phyloP scores from a whole-genome alignment of 352 stramenopile genomes.

The Globisporangium takayamanum region DNA sequence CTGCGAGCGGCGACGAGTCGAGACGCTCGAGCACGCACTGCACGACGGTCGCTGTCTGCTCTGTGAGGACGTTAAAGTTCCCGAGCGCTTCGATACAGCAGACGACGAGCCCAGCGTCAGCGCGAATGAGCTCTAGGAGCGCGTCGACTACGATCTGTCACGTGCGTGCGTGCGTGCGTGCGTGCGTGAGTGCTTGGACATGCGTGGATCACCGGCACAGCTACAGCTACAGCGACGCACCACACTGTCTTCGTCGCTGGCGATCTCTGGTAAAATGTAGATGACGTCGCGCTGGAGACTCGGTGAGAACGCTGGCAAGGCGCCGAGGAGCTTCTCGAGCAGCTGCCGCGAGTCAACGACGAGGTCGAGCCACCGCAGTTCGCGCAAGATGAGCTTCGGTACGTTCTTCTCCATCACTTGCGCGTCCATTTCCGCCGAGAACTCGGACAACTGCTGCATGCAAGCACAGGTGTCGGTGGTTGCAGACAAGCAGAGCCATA shows the following conservation, averaged over 20 bases:
- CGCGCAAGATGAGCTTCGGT: conserved; percentile 55
- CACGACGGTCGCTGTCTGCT: conserved; percentile 32
- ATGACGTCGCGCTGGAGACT: conserved; percentile 57
- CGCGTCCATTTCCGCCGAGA: conserved; percentile 28
- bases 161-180: neutral
- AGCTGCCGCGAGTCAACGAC: conserved; percentile 38
- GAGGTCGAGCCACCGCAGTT: conserved; percentile 56
- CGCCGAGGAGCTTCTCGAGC: conserved; percentile 40
- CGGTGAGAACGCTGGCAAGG: conserved; percentile 35
- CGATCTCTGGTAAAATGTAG: conserved; percentile 60
- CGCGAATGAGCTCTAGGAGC: conserved; percentile 50
- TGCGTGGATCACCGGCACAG: too few species aligned
- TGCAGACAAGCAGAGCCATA: neutral
- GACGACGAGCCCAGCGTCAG: conserved; percentile 38
- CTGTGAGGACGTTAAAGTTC: conserved; percentile 49
- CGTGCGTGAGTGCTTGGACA: too few species aligned
- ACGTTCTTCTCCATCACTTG: conserved; percentile 41
- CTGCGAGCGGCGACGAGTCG: conserved; percentile 35
- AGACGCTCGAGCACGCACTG: conserved; percentile 41
- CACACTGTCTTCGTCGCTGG: conserved; percentile 34
- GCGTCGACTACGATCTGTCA: conserved; percentile 36
- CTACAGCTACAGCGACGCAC: conserved; percentile 9
- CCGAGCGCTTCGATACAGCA: conserved; percentile 53
- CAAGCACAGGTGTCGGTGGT: neutral
- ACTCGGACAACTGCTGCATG: conserved; percentile 33